These are phyloP conservation scores for Sanghuangporus weigelae DNA, from an alignment of 1,284 basidiomycete genomes.

Conservation along the genomic window DNA sequence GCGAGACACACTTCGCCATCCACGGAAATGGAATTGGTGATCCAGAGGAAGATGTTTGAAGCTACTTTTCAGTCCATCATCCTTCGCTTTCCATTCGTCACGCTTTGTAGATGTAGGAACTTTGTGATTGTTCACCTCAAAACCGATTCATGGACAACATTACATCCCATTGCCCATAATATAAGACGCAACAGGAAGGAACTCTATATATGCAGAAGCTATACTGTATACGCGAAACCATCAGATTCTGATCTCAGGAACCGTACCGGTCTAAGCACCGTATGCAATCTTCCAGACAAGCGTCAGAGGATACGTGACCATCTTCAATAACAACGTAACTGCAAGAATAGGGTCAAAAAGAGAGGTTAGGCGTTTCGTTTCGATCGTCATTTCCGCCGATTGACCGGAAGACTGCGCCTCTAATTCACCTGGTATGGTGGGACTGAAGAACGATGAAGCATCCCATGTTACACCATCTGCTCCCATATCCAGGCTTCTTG, in stretches of 20 bases:
- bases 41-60: constrained; percentile 75
- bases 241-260: neutral
- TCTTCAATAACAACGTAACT: constrained; percentile 2
- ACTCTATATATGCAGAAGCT: neutral
- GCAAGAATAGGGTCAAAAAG: constrained; percentile 2
- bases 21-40: constrained; percentile 85
- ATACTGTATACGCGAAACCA: neutral
- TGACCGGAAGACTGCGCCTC: neutral
- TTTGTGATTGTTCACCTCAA: neutral
- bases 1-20: constrained; percentile 95
- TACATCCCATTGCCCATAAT: neutral
- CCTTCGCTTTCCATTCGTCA: neutral
- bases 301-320: constrained; percentile 8
- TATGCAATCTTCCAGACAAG: constrained; percentile 14
- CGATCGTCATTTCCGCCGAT: neutral
- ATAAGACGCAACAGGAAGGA: neutral
- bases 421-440: neutral
- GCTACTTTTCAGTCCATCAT: neutral
- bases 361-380: neutral
- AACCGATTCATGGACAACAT: neutral
- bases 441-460: too few relatives aligned
- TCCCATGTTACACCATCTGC: neutral
- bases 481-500: neutral
- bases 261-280: neutral
- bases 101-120: neutral